Conservation (phyloP, 805 yeast genomes). For the Blastobotrys terrestris region DNA sequence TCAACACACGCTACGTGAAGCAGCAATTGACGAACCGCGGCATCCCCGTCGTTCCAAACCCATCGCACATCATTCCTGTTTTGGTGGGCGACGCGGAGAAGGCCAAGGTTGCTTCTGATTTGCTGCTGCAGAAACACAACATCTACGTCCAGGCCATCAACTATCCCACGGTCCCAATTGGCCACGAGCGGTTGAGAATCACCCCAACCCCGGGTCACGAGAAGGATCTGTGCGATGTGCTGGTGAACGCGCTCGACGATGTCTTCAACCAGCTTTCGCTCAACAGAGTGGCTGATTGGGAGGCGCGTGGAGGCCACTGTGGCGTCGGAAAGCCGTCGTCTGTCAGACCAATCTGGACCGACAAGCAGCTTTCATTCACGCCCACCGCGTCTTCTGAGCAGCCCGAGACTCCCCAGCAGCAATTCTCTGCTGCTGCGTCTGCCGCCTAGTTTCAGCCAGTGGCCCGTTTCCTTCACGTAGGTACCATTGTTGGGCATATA, state of each 20-base stretch:
- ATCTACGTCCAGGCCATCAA: conserved; percentile 98
- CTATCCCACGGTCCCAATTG: conserved; percentile 95
- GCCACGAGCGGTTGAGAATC: conserved; percentile 91
- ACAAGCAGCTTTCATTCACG: conserved; percentile 50
- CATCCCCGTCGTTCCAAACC: conserved; percentile 95
- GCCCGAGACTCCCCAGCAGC: no score
- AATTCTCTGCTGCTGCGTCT: not conserved
- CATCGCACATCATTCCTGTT: conserved; percentile 94
- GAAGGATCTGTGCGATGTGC: conserved; percentile 63
- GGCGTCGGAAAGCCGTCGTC: conserved; percentile 68
- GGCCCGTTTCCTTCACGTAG: not conserved
- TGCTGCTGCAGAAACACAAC: conserved; percentile 72
- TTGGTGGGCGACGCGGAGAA: conserved; percentile 90
- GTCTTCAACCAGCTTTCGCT: conserved; percentile 72
- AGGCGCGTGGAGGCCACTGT: conserved; percentile 74
- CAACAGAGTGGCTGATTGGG: conserved; percentile 75
- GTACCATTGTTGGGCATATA: not conserved
- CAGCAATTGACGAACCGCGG: conserved; percentile 59
- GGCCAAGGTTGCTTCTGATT: conserved; percentile 87
- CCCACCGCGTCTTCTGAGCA: conserved; percentile 5
- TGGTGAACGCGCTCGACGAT: conserved; percentile 72
- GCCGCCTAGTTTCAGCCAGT: not conserved
- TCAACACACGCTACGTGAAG: conserved; percentile 80
- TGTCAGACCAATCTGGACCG: conserved; percentile 80
- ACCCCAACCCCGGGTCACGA: conserved; percentile 99